Conservation (phyloP, 805 yeast genomes). For the Grigorovia yakushimaensis region DNA sequence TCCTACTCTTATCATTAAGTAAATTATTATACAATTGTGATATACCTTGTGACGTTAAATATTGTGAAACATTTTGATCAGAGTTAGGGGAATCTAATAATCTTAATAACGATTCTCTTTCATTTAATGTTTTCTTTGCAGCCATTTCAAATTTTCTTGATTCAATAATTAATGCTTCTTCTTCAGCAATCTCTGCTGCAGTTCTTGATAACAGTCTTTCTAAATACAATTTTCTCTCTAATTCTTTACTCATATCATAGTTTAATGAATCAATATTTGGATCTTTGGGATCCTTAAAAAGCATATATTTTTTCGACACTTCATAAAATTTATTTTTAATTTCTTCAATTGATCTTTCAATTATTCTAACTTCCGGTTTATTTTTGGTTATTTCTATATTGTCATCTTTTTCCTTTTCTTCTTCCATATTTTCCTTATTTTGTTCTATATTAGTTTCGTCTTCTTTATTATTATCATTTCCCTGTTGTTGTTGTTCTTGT, state of each 20-base stretch:
- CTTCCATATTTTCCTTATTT: too few relatives aligned
- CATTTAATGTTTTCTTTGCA: slow-evolving; percentile 78
- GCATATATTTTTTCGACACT: slow-evolving; percentile 49
- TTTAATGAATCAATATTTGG: slow-evolving; percentile 53
- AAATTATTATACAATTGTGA: slow-evolving; percentile 76
- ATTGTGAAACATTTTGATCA: slow-evolving; percentile 65
- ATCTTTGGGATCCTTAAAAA: slow-evolving; percentile 35
- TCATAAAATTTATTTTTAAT: slow-evolving; percentile 72
- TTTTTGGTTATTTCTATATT: too few relatives aligned
- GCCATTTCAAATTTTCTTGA: slow-evolving; percentile 87
- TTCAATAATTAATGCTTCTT: slow-evolving; percentile 86
- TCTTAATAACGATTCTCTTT: slow-evolving; percentile 68
- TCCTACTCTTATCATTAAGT: slow-evolving; percentile 55
- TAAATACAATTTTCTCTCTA: slow-evolving; percentile 71
- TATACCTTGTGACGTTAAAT: slow-evolving; percentile 77
- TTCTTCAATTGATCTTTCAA: slow-evolving; percentile 56
- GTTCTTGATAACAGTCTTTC: slow-evolving; percentile 68
- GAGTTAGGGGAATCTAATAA: slow-evolving; percentile 81
- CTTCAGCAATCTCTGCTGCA: slow-evolving; percentile 97
- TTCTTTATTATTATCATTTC: too few relatives aligned
- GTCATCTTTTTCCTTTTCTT: too few relatives aligned
- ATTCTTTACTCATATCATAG: slow-evolving; percentile 62
- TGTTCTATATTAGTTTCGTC: neutral
- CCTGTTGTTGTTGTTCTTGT: too few relatives aligned
- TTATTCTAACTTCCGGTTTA: neutral